Conservation (phyloP, 2,329 filamentous ascomycete species). For the Penicillium sp. region DNA sequence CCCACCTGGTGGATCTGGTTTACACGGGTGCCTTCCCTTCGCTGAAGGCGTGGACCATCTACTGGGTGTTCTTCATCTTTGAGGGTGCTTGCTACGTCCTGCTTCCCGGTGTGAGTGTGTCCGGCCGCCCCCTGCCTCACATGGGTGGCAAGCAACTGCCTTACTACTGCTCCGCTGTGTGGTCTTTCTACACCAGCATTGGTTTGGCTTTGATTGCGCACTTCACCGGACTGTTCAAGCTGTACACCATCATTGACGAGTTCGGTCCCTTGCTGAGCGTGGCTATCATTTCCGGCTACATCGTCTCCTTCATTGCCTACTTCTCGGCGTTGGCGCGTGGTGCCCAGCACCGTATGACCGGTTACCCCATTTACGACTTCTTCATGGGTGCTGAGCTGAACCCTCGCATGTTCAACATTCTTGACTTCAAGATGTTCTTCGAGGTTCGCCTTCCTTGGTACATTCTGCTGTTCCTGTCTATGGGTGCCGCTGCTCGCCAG, state of each 20-base stretch:
- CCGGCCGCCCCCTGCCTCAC: slow-evolving; percentile 85
- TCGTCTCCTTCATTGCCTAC: slow-evolving; percentile 82
- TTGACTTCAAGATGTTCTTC: slow-evolving; percentile 96
- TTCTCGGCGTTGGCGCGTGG: slow-evolving; percentile 79
- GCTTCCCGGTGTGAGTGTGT: slow-evolving; percentile 82
- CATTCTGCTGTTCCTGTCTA: slow-evolving; percentile 77
- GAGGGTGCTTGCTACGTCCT: slow-evolving; percentile 81
- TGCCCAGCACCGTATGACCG: slow-evolving; percentile 89
- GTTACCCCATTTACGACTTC: slow-evolving; percentile 78
- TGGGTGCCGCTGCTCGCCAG: slow-evolving; percentile 76
- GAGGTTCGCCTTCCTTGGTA: slow-evolving; percentile 92
- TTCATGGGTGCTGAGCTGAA: slow-evolving; percentile 90
- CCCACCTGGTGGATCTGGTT: slow-evolving; percentile 69
- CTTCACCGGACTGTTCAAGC: slow-evolving; percentile 78
- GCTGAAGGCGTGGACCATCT: slow-evolving; percentile 82
- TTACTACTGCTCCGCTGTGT: slow-evolving; percentile 92
- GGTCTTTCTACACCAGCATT: slow-evolving; percentile 86
- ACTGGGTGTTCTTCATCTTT: slow-evolving; percentile 89
- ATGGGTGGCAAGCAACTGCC: slow-evolving; percentile 79
- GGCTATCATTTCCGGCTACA: slow-evolving; percentile 84
- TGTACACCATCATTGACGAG: slow-evolving; percentile 92
- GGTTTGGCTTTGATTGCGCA: slow-evolving; percentile 71
- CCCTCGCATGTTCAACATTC: slow-evolving; percentile 77
- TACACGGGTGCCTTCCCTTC: slow-evolving; percentile 85
- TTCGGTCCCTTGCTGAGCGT: slow-evolving; percentile 93